Conservation (phyloP, 257 asterid species). For the Nicotiana undulata region DNA sequence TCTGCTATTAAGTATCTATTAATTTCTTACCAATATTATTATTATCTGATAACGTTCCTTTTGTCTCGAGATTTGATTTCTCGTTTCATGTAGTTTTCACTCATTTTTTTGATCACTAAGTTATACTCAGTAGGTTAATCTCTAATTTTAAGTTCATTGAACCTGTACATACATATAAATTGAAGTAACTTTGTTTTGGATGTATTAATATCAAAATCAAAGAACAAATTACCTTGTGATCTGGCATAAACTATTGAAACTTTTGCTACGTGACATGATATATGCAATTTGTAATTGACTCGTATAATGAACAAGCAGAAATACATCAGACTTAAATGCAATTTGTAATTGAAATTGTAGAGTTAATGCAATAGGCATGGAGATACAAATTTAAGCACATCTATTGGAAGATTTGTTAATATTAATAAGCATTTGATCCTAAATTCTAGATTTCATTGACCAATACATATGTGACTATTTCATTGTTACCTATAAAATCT, state of each 20-base stretch:
- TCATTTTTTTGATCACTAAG: not conserved
- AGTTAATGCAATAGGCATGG: not conserved
- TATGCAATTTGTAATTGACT: too few species aligned
- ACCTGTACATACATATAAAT: not conserved
- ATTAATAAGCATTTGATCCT: not conserved
- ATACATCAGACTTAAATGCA: not conserved
- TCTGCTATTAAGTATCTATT: too few species aligned
- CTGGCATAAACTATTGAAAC: not conserved
- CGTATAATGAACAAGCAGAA: not conserved
- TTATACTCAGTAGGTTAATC: not conserved
- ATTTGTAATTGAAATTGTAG: not conserved
- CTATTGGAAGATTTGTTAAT: not conserved
- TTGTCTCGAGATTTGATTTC: not conserved
- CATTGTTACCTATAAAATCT: not conserved
- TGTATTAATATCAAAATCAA: not conserved
- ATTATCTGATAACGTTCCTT: too few species aligned
- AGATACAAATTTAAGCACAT: too few species aligned
- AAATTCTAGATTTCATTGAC: not conserved
- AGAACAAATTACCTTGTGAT: not conserved
- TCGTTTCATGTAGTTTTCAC: not conserved
- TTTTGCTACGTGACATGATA: not conserved
- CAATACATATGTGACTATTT: not conserved
- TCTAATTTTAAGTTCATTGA: not conserved
- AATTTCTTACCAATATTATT: too few species aligned
- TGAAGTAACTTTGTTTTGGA: not conserved